Evolutionary conservation across 148 eudicot genomes (phyloP), one percentile per base, ranked within the genome.

Genomic region (Mesembryanthemum crystallinum): DNA sequence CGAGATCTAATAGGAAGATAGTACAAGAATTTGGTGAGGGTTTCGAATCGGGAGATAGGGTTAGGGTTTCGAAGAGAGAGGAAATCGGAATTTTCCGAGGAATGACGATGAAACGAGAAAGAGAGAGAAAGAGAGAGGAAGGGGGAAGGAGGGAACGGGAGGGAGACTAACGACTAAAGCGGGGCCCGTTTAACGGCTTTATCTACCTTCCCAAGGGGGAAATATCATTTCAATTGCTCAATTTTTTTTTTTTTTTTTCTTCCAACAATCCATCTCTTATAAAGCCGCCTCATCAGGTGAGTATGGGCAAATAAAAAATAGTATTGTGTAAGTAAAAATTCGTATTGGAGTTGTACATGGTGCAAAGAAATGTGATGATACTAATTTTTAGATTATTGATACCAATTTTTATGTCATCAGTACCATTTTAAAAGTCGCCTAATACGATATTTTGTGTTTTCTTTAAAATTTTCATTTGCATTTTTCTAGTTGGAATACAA

Each of bases 121-220:
- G 59, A 60, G 43, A 69, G 67, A 23, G 55, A 61, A 14, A 29
- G 67, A 35, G 77, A 47, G 67, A 68, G 47, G 49, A 57, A 59
- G 30, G 21, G 21, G 18, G 35, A 42, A 45, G 20, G 63, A 23
- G 62, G 45, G 64, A 32, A n/a, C n/a, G 69, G 23, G 42, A 32
- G 49, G 24, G n/a, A 30, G 64, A 73, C 17, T 68, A 68, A 79
- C 82, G 52, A 52, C 62, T 74, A 27, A 60, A 68, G 73, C 68
- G 78, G 82, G 74, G 37, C 68, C 74, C 69, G 64, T 24, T 35
- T 73, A 74, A 79, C 78, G 74, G 72, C 61, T 68, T 79, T 73
- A 64, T 68, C 49, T 49, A 42, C 54, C 71, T 67, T 67, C 28
- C 69, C 32, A 39, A 65, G 12, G 69, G 51, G 24, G 28, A 64